These are phyloP conservation scores for Zalaria sp. DNA, from an alignment of 2,329 filamentous ascomycete species.

Conservation along the genomic window DNA sequence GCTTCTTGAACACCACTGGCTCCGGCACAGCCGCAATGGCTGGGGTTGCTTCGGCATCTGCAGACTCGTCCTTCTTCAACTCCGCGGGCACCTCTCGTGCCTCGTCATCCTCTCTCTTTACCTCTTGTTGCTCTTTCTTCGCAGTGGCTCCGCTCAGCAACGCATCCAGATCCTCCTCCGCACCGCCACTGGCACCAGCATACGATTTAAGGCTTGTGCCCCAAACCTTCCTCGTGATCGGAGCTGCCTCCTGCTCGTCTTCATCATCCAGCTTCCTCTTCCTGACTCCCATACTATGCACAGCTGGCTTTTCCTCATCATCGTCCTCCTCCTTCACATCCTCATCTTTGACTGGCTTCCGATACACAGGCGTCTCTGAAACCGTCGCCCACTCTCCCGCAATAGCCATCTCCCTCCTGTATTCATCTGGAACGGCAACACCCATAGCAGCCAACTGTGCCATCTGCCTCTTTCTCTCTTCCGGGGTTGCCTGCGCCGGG, in stretches of 20 bases:
- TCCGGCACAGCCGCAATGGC: conserved; percentile 11
- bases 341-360: conserved; percentile 14
- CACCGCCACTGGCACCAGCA: conserved; percentile 27
- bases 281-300: conserved; percentile 38
- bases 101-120: conserved; percentile 17
- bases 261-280: conserved; percentile 50
- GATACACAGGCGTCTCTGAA: conserved; percentile 27
- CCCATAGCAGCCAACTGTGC: conserved; percentile 81
- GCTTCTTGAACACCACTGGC: conserved; percentile 63
- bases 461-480: conserved; percentile 69
- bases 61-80: conserved; percentile 16
- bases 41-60: conserved; percentile 15
- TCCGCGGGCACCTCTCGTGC: conserved; percentile 16
- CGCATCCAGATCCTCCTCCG: conserved; percentile 47
- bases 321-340: conserved; percentile 31
- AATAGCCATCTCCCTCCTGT: conserved; percentile 70
- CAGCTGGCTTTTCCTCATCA: conserved; percentile 25
- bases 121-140: conserved; percentile 10
- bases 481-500: conserved; percentile 33
- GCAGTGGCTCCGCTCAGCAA: conserved; percentile 27
- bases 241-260: conserved; percentile 46
- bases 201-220: conserved; percentile 30
- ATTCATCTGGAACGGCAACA: conserved; percentile 66
- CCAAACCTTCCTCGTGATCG: conserved; percentile 26
- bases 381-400: conserved; percentile 76